These are phyloP conservation scores for Fraxinus albicans DNA, from an alignment of 305 asterid genomes.

Conservation along the genomic window DNA sequence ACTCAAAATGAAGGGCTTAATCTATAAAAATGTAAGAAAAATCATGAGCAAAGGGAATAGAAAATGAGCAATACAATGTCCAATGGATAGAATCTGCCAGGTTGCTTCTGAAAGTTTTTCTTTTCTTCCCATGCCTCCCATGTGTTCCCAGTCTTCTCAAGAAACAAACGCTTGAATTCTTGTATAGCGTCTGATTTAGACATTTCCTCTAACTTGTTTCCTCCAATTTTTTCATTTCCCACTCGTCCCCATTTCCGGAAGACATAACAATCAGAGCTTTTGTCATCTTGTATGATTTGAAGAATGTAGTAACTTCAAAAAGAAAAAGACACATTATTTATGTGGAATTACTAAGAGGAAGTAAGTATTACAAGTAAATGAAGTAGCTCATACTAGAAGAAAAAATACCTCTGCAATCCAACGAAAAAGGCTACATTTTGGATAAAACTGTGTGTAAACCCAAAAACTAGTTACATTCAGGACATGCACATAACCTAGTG, in stretches of 20 bases:
- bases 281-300: conserved; percentile 94
- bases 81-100: conserved; percentile 87
- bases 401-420: not conserved
- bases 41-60: conserved; percentile 1
- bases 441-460: not conserved
- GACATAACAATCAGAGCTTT: conserved; percentile 76
- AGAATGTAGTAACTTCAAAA: conserved; percentile 80
- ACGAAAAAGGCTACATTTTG: not conserved
- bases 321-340: conserved; percentile 18
- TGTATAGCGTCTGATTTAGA: conserved; percentile 62
- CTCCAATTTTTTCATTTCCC: conserved; percentile 90
- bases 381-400: conserved; percentile 5
- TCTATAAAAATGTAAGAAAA: conserved; percentile 3
- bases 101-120: conserved; percentile 73
- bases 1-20: conserved; percentile 7
- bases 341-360: conserved; percentile 14
- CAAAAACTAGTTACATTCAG: not conserved
- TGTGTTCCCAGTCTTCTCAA: conserved; percentile 89
- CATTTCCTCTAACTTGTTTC: conserved; percentile 67
- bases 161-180: conserved; percentile 80
- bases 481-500: not conserved
- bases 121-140: conserved; percentile 85
- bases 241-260: conserved; percentile 99
- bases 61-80: conserved; percentile 63
- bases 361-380: conserved; percentile 11